These are phyloP conservation scores for Spencermartinsiella ligniputridi DNA, from an alignment of 1,139 yeast species.

Conservation along the genomic window DNA sequence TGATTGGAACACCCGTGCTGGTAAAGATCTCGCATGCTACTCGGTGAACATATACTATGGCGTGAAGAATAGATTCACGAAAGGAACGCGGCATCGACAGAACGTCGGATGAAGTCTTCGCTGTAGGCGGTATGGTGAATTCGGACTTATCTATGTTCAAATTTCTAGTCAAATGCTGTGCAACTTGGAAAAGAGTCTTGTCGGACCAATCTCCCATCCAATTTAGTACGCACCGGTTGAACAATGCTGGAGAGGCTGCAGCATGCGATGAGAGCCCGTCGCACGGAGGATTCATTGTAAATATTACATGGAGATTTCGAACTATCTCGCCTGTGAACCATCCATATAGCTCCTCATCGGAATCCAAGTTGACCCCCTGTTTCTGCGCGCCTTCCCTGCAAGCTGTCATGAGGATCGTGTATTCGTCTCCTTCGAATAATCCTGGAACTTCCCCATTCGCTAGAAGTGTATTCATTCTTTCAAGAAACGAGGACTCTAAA, in stretches of 20 bases:
- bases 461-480: slow-evolving; percentile 83
- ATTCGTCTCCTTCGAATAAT: slow-evolving; percentile 75
- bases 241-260: slow-evolving; percentile 81
- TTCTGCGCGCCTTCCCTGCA: slow-evolving; percentile 58
- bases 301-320: slow-evolving; percentile 73
- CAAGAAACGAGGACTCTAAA: slow-evolving; percentile 73
- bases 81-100: slow-evolving; percentile 26
- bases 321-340: slow-evolving; percentile 76
- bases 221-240: slow-evolving; percentile 83
- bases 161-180: slow-evolving; percentile 38
- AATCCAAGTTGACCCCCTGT: slow-evolving; percentile 61
- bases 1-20: slow-evolving; percentile 9
- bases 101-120: slow-evolving; percentile 16
- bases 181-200: slow-evolving; percentile 49
- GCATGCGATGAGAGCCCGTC: slow-evolving; percentile 40
- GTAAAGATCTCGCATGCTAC: slow-evolving; percentile 14
- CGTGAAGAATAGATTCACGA: slow-evolving; percentile 47
- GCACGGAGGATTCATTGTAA: slow-evolving; percentile 62
- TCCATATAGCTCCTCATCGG: slow-evolving; percentile 64
- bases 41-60: slow-evolving; percentile 47
- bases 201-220: slow-evolving; percentile 88
- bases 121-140: slow-evolving; percentile 35
- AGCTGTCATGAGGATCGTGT: slow-evolving; percentile 46
- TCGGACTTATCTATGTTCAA: slow-evolving; percentile 52
- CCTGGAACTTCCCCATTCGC: slow-evolving; percentile 96